Evolutionary conservation across 495 filamentous ascomycete species (phyloP).

Genomic region (Pyronema domesticum): DNA sequence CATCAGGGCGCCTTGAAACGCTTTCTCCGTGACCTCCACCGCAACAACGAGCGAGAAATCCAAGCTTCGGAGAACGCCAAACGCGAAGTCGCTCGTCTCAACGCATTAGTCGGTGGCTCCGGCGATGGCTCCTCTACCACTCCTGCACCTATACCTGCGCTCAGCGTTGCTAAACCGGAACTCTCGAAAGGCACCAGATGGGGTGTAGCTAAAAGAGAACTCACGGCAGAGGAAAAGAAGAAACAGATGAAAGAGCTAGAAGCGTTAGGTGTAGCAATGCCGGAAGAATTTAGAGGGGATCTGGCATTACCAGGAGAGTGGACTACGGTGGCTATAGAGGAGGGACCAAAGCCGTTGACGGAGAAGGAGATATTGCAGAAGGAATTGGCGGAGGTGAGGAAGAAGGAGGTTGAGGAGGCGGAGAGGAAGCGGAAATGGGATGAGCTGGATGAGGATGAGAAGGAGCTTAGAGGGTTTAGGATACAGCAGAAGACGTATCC

Average conservation of each 20-base stretch:
- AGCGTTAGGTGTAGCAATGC: constrained; percentile 70
- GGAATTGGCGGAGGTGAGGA: constrained; percentile 41
- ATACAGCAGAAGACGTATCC: constrained; percentile 46
- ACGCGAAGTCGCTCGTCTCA: constrained; percentile 69
- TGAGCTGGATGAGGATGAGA: constrained; percentile 46
- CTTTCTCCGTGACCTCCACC: constrained; percentile 72
- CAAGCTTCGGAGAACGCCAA: constrained; percentile 66
- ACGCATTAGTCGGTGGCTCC: constrained; percentile 42
- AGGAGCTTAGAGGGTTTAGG: constrained; percentile 38
- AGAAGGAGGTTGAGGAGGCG: constrained; percentile 45
- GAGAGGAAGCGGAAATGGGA: constrained; percentile 40
- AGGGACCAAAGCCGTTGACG: constrained; percentile 13
- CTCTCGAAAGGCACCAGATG: constrained; percentile 3
- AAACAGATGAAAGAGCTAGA: constrained; percentile 71
- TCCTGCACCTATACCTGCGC: constrained; percentile 8
- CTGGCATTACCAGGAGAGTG: constrained; percentile 87
- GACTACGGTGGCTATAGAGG: constrained; percentile 36
- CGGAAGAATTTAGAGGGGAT: constrained; percentile 56
- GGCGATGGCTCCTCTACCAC: constrained; percentile 9
- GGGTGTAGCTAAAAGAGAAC: constrained; percentile 10
- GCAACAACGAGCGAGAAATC: constrained; percentile 56
- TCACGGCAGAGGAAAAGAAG: constrained; percentile 54
- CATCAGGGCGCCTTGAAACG: constrained; percentile 84
- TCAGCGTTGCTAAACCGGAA: constrained; percentile 17
- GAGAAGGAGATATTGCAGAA: constrained; percentile 29